Conservation (phyloP, 345 rosid species). For the Moricandia arvensis region DNA sequence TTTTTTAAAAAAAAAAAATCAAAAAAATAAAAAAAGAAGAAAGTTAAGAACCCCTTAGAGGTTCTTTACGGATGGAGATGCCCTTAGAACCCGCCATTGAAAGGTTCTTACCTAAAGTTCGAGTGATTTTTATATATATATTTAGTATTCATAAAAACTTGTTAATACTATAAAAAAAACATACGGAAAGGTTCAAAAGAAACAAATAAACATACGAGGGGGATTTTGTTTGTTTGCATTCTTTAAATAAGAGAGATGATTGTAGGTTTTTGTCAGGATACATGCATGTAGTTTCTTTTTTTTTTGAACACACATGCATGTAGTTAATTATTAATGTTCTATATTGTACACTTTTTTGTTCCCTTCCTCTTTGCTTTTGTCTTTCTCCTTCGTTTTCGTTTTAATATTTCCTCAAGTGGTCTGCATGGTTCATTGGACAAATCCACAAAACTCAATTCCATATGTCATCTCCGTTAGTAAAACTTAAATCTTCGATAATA, state of each 20-base stretch:
- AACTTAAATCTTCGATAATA: neutral
- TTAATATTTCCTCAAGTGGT: slow-evolving; percentile 7
- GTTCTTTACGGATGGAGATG: too few species aligned
- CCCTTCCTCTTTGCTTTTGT: neutral
- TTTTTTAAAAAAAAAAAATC: too few species aligned
- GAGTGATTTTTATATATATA: too few species aligned
- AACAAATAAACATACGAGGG: neutral
- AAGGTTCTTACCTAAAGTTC: too few species aligned
- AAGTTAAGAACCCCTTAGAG: too few species aligned
- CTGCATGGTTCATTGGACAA: slow-evolving; percentile 29
- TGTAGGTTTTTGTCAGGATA: slow-evolving; percentile 19
- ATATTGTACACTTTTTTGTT: slow-evolving; percentile 7
- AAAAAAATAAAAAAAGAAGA: too few species aligned
- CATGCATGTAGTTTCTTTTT: slow-evolving; percentile 8
- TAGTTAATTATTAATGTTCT: neutral
- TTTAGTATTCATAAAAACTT: too few species aligned
- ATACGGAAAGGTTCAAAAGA: too few species aligned
- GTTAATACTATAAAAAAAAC: too few species aligned
- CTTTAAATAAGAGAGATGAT: neutral
- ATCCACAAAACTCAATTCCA: slow-evolving; percentile 16
- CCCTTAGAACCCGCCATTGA: too few species aligned
- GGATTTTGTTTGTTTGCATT: neutral
- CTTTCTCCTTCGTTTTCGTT: neutral
- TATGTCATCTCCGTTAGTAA: slow-evolving; percentile 22
- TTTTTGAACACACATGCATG: too few species aligned